Evolutionary conservation across 495 filamentous ascomycete species (phyloP), one percentile per base, ranked within the genome.

Genomic region (Elasticomyces elasticus): DNA sequence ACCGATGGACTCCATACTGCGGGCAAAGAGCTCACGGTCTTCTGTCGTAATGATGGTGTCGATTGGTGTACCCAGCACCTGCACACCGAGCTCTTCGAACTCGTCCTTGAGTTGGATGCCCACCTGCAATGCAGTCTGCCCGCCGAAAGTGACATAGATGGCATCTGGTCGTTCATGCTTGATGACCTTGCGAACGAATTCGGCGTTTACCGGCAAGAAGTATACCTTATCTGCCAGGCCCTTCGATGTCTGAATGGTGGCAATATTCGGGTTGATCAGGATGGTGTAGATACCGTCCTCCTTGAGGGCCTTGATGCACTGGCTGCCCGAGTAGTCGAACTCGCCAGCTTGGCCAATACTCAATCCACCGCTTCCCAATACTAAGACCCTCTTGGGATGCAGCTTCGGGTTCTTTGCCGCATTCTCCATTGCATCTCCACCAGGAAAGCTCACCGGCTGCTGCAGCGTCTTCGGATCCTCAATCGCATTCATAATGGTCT

Each of bases 311-410:
- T 74, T 74, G 24, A 74, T 62, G 28, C 91, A 91, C 71, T 88
- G 90, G 15, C 91, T 90, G 47, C 91, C 92, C 59, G 94, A 97
- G 71, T 98, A 98, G 70, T 98, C 92, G 65, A 98, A 98, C 71
- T 98, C 92, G 72, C 92, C 92, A 53, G 92, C 92, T 71, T 98
- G 92, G 55, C 92, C 92, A 76, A 98, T 98, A 67, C 88, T 91
- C 56, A 98, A 79, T 71, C 92, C 92, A 71, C 92, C 92, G 71
- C 83, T 88, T 33, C 92, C 92, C 66, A 98, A 86, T 49, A 98
- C 87, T 46, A 98, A 75, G 15, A 97, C 92, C 75, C 97, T 98
- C 75, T 90, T 94, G n/a, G n/a, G 88, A 33, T 78, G 73, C 20
- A 95, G 85, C 47, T 80, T 79, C 5, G 92, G 91, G 54, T 89